phyloP scores from a whole-genome alignment of 148 eudicot genomes.

The Rheum nobile region DNA sequence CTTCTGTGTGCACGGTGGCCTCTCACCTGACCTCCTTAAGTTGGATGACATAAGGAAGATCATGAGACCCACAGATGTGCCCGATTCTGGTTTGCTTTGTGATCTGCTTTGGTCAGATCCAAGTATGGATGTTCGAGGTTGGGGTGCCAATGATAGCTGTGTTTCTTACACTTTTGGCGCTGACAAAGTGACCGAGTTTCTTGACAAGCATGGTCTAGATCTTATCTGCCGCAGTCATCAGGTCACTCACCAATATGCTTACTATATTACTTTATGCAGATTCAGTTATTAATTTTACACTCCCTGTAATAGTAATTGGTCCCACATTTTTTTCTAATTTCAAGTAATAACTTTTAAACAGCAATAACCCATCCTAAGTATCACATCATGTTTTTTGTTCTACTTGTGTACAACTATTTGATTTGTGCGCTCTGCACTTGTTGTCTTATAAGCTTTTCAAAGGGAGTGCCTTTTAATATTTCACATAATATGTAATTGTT shows the following conservation, averaged over 20 bases:
- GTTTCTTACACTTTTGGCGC: constrained; percentile 65
- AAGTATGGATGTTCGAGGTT: constrained; percentile 46
- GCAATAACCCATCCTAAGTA: background rate
- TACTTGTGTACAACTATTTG: background rate
- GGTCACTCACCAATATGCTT: constrained; percentile 20
- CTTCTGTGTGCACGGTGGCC: constrained; percentile 75
- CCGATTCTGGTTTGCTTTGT: constrained; percentile 60
- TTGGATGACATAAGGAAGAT: constrained; percentile 53
- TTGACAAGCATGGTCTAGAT: constrained; percentile 62
- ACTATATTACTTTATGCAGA: background rate
- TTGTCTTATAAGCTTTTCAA: too few species aligned
- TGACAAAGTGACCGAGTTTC: constrained; percentile 54
- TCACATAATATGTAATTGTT: too few species aligned
- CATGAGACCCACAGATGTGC: constrained; percentile 56
- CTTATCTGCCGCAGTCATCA: constrained; percentile 68
- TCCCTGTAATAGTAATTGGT: background rate
- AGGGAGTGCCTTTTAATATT: too few species aligned
- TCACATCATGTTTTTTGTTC: background rate
- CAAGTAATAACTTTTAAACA: too few species aligned
- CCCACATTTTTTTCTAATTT: background rate
- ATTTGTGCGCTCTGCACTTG: background rate
- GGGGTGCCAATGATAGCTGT: constrained; percentile 66
- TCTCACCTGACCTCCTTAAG: constrained; percentile 48
- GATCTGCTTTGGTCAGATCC: constrained; percentile 80
- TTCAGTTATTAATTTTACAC: too few species aligned